These are phyloP conservation scores for Trichosporon asahii DNA, from an alignment of 1,284 basidiomycete species.

Conservation along the genomic window DNA sequence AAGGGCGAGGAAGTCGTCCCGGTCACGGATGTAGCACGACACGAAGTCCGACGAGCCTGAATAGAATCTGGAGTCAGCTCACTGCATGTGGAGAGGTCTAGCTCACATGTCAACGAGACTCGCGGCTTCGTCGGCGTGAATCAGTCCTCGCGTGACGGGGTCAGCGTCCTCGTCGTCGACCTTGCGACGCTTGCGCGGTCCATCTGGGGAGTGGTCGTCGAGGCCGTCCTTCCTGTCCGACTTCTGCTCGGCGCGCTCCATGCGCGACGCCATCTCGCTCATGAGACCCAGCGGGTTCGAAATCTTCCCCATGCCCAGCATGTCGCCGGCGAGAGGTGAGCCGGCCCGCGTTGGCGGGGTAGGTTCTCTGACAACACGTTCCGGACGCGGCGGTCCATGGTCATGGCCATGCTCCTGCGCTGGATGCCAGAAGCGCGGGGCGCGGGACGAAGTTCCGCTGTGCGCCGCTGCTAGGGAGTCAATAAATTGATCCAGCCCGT, in stretches of 20 bases:
- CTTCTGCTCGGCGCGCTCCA: constrained; percentile 22
- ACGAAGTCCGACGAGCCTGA: constrained; percentile 75
- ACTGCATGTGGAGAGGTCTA: background rate
- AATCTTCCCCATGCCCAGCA: constrained; percentile 22
- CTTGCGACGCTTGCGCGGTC: background rate
- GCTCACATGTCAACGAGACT: constrained; percentile 72
- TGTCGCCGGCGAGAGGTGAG: constrained; percentile 15
- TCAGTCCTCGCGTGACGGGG: constrained; percentile 55
- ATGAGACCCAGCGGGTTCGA: constrained; percentile 27
- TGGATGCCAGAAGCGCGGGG: constrained; percentile 10
- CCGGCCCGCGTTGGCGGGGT: background rate
- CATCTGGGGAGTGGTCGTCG: background rate
- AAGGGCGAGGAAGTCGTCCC: constrained; percentile 64
- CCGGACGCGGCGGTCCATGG: background rate
- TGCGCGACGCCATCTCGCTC: constrained; percentile 26
- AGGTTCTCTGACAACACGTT: background rate
- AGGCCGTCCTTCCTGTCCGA: constrained; percentile 14
- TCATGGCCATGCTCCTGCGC: background rate
- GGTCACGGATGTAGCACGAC: constrained; percentile 68
- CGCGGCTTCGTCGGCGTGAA: constrained; percentile 69
- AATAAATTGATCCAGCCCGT: background rate
- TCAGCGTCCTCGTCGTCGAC: constrained; percentile 16
- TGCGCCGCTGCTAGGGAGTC: background rate
- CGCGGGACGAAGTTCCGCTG: background rate
- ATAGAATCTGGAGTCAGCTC: constrained; percentile 57